A percentile compares a stretch with the other conserved stretches of the same genome.
These are phyloP conservation scores for Backusella tarrabulga DNA, from an alignment of 192 early-diverging fungal genomes.

Conservation along the genomic window DNA sequence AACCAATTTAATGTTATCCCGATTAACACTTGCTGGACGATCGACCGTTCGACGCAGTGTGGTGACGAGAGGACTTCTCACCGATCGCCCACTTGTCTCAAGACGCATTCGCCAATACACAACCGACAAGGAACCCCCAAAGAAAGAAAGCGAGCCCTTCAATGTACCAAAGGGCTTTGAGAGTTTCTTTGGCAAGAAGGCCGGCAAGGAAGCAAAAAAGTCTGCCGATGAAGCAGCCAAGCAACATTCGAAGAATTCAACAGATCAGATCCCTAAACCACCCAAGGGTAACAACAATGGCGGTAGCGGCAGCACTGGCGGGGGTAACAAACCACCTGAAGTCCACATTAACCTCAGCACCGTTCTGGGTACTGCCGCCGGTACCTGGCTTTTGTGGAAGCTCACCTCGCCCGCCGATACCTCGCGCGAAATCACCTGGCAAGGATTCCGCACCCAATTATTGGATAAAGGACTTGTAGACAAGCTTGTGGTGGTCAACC, in stretches of 20 bases:
- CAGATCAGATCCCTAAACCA: constrained; percentile 27
- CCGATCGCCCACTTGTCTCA: neutral
- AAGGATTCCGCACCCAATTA: constrained; percentile 86
- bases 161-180: constrained; percentile 69
- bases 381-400: constrained; percentile 52
- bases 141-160: constrained; percentile 24
- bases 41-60: neutral
- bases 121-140: constrained; percentile 20
- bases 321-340: constrained; percentile 25
- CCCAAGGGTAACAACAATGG: neutral
- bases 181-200: constrained; percentile 62
- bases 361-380: constrained; percentile 42
- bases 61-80: neutral
- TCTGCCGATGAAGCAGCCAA: constrained; percentile 35
- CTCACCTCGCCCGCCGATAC: constrained; percentile 44
- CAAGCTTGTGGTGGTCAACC: constrained; percentile 86
- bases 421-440: constrained; percentile 84
- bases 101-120: constrained; percentile 14
- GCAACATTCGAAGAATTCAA: constrained; percentile 19
- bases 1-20: constrained; percentile 8
- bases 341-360: constrained; percentile 45
- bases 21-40: neutral
- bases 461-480: constrained; percentile 93
- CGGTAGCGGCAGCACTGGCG: neutral
- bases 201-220: constrained; percentile 27